Conservation (phyloP, 805 yeast genomes). For the Saccharomycopsis babjevae region DNA sequence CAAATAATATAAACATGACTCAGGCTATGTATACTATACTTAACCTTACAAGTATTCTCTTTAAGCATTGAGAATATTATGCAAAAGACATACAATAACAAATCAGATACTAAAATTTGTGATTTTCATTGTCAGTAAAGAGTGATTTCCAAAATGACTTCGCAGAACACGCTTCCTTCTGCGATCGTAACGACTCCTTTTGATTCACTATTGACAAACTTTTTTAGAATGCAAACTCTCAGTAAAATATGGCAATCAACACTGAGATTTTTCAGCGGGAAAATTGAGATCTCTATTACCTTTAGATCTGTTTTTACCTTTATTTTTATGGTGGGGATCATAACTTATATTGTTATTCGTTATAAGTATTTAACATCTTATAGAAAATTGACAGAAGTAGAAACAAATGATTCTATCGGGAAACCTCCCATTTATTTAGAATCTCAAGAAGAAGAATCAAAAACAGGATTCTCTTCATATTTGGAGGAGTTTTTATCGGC, state of each 20-base stretch:
- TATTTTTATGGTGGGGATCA: background rate
- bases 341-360: constrained; percentile 9
- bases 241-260: background rate
- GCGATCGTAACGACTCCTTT: background rate
- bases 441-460: constrained; percentile 25
- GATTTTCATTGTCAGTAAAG: background rate
- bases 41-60: background rate
- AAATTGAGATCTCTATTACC: constrained; percentile 13
- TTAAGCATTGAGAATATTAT: background rate
- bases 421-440: constrained; percentile 6
- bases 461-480: constrained; percentile 49
- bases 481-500: constrained; percentile 86
- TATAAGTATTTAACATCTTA: constrained; percentile 15
- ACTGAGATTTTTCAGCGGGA: constrained; percentile 8
- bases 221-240: background rate
- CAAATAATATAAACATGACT: background rate
- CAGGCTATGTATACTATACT: background rate
- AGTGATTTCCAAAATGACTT: background rate
- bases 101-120: too few relatives aligned
- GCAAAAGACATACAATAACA: too few relatives aligned
- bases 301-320: constrained; percentile 11
- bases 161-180: background rate
- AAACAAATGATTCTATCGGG: constrained; percentile 3
- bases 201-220: background rate
- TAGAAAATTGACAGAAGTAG: constrained; percentile 8